Percentiles rank a stretch among this genome's conserved stretches.
phyloP scores from a whole-genome alignment of 805 yeast species.

The Lachancea waltii region DNA sequence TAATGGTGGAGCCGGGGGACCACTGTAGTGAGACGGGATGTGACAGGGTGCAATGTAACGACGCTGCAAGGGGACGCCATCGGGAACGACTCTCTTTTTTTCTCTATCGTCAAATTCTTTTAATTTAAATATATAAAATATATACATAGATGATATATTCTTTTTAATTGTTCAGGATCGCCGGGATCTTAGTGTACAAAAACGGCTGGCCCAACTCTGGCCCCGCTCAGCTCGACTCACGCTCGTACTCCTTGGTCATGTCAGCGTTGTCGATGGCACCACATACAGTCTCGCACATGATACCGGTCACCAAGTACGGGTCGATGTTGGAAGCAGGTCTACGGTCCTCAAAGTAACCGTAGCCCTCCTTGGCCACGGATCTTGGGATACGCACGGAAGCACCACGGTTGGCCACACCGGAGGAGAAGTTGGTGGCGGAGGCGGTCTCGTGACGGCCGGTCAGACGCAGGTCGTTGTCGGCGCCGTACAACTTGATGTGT shows the following conservation, averaged over 20 bases:
- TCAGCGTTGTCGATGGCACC: constrained; percentile 94
- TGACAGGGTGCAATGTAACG: too few species aligned
- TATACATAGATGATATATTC: too few species aligned
- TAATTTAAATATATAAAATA: too few species aligned
- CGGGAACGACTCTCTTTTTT: background rate
- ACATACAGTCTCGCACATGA: constrained; percentile 93
- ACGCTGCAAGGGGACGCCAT: too few species aligned
- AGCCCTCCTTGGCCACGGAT: constrained; percentile 96
- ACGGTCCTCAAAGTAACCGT: constrained; percentile 98
- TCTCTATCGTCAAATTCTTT: background rate
- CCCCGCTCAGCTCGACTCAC: constrained; percentile 53
- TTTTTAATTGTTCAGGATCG: background rate
- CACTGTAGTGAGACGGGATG: too few species aligned
- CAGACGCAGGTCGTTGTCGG: constrained; percentile 90
- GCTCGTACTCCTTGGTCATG: constrained; percentile 82
- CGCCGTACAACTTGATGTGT: constrained; percentile 91
- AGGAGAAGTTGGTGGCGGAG: constrained; percentile 79
- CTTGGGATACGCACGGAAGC: constrained; percentile 98
- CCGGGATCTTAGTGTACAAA: constrained; percentile 7
- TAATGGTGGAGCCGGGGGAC: too few species aligned
- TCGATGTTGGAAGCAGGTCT: constrained; percentile 99
- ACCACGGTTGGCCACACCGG: constrained; percentile 99
- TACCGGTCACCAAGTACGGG: constrained; percentile 98
- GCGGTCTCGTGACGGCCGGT: constrained; percentile 99
- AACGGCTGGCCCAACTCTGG: constrained; percentile 48